A percentile compares a stretch with the other conserved stretches of the same genome.
Evolutionary conservation across 257 asterid species (phyloP).

Genomic region (Scutellaria minor): DNA sequence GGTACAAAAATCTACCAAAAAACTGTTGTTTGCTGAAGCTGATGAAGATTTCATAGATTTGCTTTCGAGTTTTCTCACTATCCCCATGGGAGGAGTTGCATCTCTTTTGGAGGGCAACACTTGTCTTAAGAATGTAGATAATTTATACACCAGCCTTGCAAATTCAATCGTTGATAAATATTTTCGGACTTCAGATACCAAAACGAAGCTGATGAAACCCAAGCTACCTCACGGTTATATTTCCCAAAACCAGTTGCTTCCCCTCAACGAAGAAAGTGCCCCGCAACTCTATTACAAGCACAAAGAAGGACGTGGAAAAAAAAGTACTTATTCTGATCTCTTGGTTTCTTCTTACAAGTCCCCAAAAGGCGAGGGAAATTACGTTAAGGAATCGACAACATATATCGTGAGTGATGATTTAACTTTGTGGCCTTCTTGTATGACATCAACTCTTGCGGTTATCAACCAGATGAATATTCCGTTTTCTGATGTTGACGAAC

Average conservation of each 20-base stretch:
- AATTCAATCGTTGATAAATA: neutral
- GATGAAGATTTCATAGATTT: slow-evolving; percentile 25
- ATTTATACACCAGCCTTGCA: neutral
- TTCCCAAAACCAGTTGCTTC: neutral
- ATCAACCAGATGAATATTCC: too few relatives aligned
- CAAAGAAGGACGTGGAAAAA: too few relatives aligned
- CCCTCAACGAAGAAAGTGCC: neutral
- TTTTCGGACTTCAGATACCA: neutral
- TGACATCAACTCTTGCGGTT: too few relatives aligned
- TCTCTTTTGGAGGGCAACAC: neutral
- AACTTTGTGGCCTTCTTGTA: too few relatives aligned
- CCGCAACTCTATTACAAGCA: neutral
- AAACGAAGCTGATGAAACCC: neutral
- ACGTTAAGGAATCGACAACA: too few relatives aligned
- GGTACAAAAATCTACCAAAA: slow-evolving; percentile 29
- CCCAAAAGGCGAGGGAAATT: too few relatives aligned
- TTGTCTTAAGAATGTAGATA: neutral
- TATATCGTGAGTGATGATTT: too few relatives aligned
- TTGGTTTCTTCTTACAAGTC: too few relatives aligned
- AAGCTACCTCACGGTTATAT: neutral
- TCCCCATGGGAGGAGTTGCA: slow-evolving; percentile 22
- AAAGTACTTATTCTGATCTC: too few relatives aligned
- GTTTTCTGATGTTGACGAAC: too few relatives aligned
- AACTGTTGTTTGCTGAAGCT: slow-evolving; percentile 20
- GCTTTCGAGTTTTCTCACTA: slow-evolving; percentile 25